Evolutionary conservation across 129 eudicot species (phyloP), one percentile per base, ranked within the genome.

Genomic region (Arctium minus): DNA sequence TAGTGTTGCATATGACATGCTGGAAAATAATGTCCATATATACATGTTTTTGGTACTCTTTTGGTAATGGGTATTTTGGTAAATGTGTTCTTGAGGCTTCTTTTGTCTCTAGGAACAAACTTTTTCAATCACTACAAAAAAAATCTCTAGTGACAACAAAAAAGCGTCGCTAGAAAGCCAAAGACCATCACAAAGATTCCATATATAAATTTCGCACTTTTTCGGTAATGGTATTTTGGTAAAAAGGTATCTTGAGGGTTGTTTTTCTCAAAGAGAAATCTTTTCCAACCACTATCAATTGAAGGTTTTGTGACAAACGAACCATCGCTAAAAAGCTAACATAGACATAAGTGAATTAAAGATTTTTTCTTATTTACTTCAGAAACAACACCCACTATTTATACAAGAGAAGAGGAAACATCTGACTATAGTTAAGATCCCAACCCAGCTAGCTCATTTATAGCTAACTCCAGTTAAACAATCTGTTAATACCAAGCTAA

Each of bases 1-100:
- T 79, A 84, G 87, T 84, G 80, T 84, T 65, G 87, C 87, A 84
- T 84, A 84, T 84, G 87, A 53, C 53, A 79, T 84, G 87, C 30
- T 73, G 87, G 87, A 37, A 73, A 84, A 84, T 76, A 68, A 69
- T 82, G 81, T 82, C 70, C 72, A 82, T 48, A 75, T 70, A 75
- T 82, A 75, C 85, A 67, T 82, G 76, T 67, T 77, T 70, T 56
- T 70, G 81, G 37, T 70, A 75, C 70, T 67, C 70, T 74, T 82
- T 76, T 78, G 86, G 83, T 78, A 78, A 83, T 53, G 79, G 67
- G 73, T 56, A 72, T 38, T 81, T 46, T 13, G 38, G 84, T 73
- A 38, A 81, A 73, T 6, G 64, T 17, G 8, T 81, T 73, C 40
- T 60, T 38, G 15, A 50, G 29, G 60, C 72, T 46, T 72, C 77